phyloP scores from a whole-genome alignment of 768 basidiomycete genomes.

The Leccinellum rugosiceps region DNA sequence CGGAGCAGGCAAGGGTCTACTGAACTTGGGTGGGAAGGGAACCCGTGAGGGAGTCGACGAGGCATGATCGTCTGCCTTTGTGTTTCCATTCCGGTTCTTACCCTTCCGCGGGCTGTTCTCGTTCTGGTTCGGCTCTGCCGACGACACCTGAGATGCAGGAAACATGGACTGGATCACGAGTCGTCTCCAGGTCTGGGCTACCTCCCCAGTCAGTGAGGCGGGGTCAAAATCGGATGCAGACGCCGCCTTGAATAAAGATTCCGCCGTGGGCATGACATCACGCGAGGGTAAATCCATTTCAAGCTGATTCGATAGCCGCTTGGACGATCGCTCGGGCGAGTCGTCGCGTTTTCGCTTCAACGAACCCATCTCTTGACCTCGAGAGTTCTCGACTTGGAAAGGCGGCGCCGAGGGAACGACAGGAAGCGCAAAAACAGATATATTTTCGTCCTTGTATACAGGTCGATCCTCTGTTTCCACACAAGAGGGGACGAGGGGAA shows the following conservation, averaged over 20 bases:
- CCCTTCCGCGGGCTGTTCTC: slow-evolving; percentile 11
- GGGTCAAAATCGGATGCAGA: slow-evolving; percentile 27
- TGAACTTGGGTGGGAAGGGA: slow-evolving; percentile 16
- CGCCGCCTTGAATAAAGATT: slow-evolving; percentile 23
- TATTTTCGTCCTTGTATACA: slow-evolving; percentile 58
- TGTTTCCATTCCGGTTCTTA: slow-evolving; percentile 1
- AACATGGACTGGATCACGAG: slow-evolving; percentile 61
- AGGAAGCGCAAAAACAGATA: slow-evolving; percentile 64
- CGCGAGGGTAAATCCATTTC: background rate
- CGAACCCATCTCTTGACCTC: background rate
- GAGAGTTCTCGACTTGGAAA: background rate
- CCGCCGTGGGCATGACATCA: background rate
- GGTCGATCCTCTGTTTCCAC: slow-evolving; percentile 33
- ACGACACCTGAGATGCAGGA: slow-evolving; percentile 35
- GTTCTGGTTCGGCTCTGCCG: slow-evolving; percentile 10
- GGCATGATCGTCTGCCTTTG: background rate
- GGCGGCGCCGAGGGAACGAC: slow-evolving; percentile 30
- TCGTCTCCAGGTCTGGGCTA: slow-evolving; percentile 55
- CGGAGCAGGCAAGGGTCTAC: slow-evolving; percentile 20
- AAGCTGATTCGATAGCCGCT: slow-evolving; percentile 22
- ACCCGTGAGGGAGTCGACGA: slow-evolving; percentile 8
- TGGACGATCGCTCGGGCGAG: slow-evolving; percentile 38
- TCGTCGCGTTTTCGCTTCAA: slow-evolving; percentile 45
- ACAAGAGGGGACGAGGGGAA: slow-evolving; percentile 28
- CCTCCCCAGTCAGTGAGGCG: slow-evolving; percentile 35